A percentile compares a stretch with the other conserved stretches of the same genome.
Conservation (phyloP, 2,329 filamentous ascomycete genomes). For the Hypoxylon sp. region DNA sequence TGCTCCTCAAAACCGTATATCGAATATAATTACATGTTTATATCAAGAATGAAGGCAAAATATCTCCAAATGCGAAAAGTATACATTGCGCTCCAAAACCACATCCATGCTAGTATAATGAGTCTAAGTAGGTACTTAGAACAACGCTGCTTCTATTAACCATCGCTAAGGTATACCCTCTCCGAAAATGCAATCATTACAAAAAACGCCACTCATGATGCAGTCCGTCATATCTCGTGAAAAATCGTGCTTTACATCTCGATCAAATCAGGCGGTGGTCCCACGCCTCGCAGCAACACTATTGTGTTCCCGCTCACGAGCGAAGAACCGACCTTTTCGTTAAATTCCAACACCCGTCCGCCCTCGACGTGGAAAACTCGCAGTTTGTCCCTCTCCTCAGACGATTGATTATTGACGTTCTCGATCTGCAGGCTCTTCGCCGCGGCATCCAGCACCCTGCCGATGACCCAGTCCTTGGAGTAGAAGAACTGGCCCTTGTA, state of each 20-base stretch:
- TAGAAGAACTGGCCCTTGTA: constrained; percentile 85
- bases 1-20: constrained; percentile 7
- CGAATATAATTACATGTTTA: constrained; percentile 8
- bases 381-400: constrained; percentile 79
- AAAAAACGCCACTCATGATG: constrained; percentile 38
- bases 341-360: constrained; percentile 85
- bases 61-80: constrained; percentile 1
- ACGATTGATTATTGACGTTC: constrained; percentile 83
- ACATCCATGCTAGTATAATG: constrained; percentile 13
- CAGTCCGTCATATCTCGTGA: constrained; percentile 19
- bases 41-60: neutral
- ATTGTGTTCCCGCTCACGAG: constrained; percentile 88
- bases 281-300: constrained; percentile 85
- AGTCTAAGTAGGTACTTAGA: constrained; percentile 18
- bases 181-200: constrained; percentile 29
- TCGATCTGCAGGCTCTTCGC: constrained; percentile 80
- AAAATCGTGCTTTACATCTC: constrained; percentile 52
- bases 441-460: constrained; percentile 79
- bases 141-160: constrained; percentile 6
- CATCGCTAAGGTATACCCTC: constrained; percentile 25
- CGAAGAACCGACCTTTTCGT: constrained; percentile 79
- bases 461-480: constrained; percentile 87
- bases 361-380: constrained; percentile 94
- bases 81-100: constrained; percentile 6
- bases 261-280: constrained; percentile 78